A percentile compares a stretch with the other conserved stretches of the same genome.
Conservation (phyloP, 208 protist species). For the Entamoeba histolytica region DNA sequence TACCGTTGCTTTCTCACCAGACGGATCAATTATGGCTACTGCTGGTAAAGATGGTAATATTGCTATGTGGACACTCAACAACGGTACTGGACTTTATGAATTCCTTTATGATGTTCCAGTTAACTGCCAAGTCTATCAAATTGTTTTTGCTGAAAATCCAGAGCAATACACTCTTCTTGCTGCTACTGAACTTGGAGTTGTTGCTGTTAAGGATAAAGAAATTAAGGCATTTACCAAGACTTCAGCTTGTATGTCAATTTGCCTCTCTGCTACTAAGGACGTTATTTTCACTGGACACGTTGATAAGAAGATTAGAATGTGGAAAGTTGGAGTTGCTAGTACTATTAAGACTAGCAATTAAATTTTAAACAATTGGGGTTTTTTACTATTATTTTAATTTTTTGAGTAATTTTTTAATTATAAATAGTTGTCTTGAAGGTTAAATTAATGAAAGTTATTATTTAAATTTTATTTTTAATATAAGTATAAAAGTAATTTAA, state of each 20-base stretch:
- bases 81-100: conserved; percentile 41
- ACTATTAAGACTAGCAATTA: neutral
- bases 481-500: no score
- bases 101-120: neutral
- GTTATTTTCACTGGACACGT: neutral
- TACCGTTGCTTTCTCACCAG: conserved; percentile 87
- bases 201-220: neutral
- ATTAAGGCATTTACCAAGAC: neutral
- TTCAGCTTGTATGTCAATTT: neutral
- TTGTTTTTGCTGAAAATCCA: neutral
- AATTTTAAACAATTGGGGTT: no score
- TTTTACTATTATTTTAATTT: no score
- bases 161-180: neutral
- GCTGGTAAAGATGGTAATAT: conserved; percentile 85
- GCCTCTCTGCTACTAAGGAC: neutral
- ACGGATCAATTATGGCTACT: conserved; percentile 92
- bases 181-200: neutral
- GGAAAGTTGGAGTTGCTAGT: neutral
- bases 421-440: no score
- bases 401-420: no score
- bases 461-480: no score
- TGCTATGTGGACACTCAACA: conserved; percentile 87
- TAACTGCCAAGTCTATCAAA: neutral
- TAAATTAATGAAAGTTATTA: no score
- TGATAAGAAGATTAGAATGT: neutral